Evolutionary conservation across 2,329 filamentous ascomycete species (phyloP).

Genomic region (Emergomyces pasteurianus): DNA sequence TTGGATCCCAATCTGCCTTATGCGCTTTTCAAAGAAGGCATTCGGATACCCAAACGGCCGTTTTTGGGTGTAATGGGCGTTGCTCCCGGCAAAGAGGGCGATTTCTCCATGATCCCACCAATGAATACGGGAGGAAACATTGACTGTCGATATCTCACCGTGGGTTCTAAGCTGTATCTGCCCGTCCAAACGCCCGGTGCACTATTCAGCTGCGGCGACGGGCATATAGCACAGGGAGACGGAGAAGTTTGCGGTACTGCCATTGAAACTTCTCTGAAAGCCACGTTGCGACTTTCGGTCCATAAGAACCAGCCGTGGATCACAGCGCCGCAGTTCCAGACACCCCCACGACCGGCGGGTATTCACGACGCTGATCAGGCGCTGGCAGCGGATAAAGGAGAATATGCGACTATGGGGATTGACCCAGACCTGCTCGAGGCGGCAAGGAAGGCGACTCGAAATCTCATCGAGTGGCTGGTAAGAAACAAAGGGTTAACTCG

Average conservation of each 20-base stretch:
- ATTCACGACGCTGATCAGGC: constrained; percentile 12
- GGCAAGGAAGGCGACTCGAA: constrained; percentile 36
- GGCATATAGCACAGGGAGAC: constrained; percentile 44
- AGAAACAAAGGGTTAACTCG: constrained; percentile 35
- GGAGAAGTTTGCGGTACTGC: constrained; percentile 47
- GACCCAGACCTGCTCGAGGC: constrained; percentile 38
- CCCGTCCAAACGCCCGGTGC: constrained; percentile 40
- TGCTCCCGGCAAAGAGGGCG: constrained; percentile 34
- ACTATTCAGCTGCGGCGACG: constrained; percentile 44
- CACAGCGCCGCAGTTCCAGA: constrained; percentile 38
- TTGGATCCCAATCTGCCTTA: constrained; percentile 29
- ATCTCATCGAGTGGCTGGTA: constrained; percentile 39
- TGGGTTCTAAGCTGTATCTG: constrained; percentile 38
- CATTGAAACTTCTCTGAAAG: constrained; percentile 43
- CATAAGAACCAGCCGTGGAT: constrained; percentile 37
- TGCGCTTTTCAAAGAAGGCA: constrained; percentile 36
- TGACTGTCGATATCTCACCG: constrained; percentile 40
- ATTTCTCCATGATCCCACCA: constrained; percentile 41
- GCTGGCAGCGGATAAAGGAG: constrained; percentile 23
- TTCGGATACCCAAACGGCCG: constrained; percentile 39
- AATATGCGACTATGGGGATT: constrained; percentile 39
- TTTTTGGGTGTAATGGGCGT: constrained; percentile 44
- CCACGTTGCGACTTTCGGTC: constrained; percentile 38
- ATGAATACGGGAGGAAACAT: constrained; percentile 44
- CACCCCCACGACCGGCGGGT: constrained; percentile 15